phyloP scores from a whole-genome alignment of 164 flowering plant genomes.

The Chimonanthus salicifolius region DNA sequence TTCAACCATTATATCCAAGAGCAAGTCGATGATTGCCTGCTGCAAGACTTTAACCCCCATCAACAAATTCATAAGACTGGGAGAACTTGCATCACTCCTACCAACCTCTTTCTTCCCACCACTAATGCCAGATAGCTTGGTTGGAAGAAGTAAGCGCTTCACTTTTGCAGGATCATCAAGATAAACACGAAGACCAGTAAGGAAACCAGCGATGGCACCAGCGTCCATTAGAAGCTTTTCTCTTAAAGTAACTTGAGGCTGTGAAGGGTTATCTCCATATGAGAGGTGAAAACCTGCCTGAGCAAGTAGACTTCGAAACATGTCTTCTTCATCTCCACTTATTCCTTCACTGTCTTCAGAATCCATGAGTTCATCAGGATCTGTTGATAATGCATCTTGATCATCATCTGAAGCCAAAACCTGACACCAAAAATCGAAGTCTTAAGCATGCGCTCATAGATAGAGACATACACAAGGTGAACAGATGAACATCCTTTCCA shows the following conservation, averaged over 20 bases:
- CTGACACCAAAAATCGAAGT: constrained; percentile 24
- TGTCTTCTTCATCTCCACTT: constrained; percentile 98
- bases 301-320: constrained; percentile 88
- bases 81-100: constrained; percentile 68
- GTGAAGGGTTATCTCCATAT: constrained; percentile 91
- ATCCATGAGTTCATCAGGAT: constrained; percentile 94
- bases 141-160: constrained; percentile 93
- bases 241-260: constrained; percentile 91
- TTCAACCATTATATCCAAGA: constrained; percentile 97
- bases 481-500: no score
- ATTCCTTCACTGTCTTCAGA: constrained; percentile 97
- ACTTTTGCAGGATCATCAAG: constrained; percentile 99
- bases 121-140: constrained; percentile 68
- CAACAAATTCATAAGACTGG: constrained; percentile 93
- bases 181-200: constrained; percentile 97
- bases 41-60: constrained; percentile 99
- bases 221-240: constrained; percentile 98
- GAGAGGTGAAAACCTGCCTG: constrained; percentile 94
- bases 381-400: constrained; percentile 93
- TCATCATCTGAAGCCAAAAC: constrained; percentile 98
- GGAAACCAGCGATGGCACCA: constrained; percentile 96
- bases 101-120: constrained; percentile 62
- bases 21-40: constrained; percentile 94
- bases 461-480: no score
- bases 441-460: no score